These are phyloP conservation scores for Jamesozyma lodderae DNA, from an alignment of 805 yeast genomes.

Conservation along the genomic window DNA sequence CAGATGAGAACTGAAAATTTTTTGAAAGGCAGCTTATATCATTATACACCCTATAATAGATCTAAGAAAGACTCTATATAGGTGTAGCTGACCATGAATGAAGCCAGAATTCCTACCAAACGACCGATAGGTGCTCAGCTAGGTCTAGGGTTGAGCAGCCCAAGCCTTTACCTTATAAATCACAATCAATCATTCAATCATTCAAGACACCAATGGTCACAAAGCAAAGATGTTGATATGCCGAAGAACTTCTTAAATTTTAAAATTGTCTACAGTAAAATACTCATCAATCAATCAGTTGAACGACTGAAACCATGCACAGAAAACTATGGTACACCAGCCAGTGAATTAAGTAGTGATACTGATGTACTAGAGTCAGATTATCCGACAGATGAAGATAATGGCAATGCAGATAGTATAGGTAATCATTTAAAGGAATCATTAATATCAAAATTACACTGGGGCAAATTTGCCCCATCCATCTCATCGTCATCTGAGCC, in stretches of 20 bases:
- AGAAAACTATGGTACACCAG: too few species aligned
- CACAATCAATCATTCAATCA: too few species aligned
- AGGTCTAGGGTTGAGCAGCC: conserved; percentile 16
- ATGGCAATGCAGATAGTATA: conserved; percentile 4
- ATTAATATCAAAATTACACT: conserved; percentile 11
- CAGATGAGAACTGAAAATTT: not conserved
- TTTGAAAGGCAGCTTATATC: too few species aligned
- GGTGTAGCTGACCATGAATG: conserved; percentile 3
- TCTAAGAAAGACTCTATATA: too few species aligned
- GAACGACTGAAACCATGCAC: too few species aligned
- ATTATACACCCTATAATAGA: too few species aligned
- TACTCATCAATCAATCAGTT: not conserved
- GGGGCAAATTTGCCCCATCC: conserved; percentile 14
- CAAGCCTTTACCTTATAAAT: conserved; percentile 10
- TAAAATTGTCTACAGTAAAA: conserved; percentile 1
- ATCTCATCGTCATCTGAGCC: conserved; percentile 10
- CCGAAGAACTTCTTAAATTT: conserved; percentile 1
- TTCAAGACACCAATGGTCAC: conserved; percentile 13
- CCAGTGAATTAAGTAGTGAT: not conserved
- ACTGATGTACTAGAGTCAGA: not conserved
- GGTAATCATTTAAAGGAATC: conserved; percentile 11
- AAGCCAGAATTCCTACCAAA: conserved; percentile 10
- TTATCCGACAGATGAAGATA: conserved; percentile 7
- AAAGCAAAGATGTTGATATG: conserved; percentile 4
- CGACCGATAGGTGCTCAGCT: conserved; percentile 19